Evolutionary conservation across 2,329 filamentous ascomycete species (phyloP), one percentile per base, ranked within the genome.

Genomic region (Ophiocordyceps camponoti-floridani): DNA sequence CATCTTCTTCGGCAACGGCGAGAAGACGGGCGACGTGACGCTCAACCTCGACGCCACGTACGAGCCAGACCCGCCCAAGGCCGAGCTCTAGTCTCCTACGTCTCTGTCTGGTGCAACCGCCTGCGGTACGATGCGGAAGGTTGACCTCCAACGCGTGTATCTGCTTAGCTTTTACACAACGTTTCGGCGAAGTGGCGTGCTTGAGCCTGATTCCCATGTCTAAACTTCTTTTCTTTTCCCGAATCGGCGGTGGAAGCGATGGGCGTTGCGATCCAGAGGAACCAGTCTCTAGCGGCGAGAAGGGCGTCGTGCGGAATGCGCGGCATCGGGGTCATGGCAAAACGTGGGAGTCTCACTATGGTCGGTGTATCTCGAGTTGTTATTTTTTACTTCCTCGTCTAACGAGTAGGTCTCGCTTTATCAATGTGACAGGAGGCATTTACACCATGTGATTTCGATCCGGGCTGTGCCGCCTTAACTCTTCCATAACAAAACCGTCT

Each of bases 1-100:
- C 48, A 94, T 98, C 57, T 98, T 98, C 72, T 98, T 98, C 55
- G 91, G 91, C 48, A 77, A 94, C 53, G 77, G 81, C 33, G 68
- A 79, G 44, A 79, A 79, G 58, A 82, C 73, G 28, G 87, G 88
- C 33, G 80, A 82, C 50, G 82, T 96, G 5, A 75, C 81, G 5
- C 61, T 94, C 47, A 98, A 96, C 62, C 70, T 81, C 50, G 89
- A 95, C 56, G 91, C 91, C 2, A 94, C 81, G 48, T 84, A 82
- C 37, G 53, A 57, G 10, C 54, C 62, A 42, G 56, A 58, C 6
- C 35, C 47, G 35, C 54, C 61, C 44, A 64, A 58, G 54, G 53
- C 65, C 16, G 67, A 63, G 54, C 56, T 68, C 28, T 68, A 62
- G 48, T 43, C 16, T 19, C 23, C 11, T 2, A 3, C 16, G 23